phyloP scores from a whole-genome alignment of 31 red algal genomes.

The Porphyra umbilicalis region DNA sequence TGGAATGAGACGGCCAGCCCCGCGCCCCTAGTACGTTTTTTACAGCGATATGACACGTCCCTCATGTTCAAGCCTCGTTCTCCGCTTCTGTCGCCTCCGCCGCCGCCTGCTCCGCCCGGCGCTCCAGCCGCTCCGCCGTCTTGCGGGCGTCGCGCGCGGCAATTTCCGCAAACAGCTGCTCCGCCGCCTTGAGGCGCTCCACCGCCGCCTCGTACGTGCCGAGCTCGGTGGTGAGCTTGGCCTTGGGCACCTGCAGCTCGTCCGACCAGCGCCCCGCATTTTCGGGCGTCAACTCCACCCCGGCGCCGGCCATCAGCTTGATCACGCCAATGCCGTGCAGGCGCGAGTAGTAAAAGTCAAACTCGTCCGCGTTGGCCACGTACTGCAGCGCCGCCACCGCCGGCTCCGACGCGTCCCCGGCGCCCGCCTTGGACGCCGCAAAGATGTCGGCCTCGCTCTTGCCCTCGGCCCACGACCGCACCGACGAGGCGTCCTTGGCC shows the following conservation, averaged over 20 bases:
- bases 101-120: constrained; percentile 58
- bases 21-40: no score
- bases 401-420: constrained; percentile 14
- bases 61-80: constrained; percentile 9
- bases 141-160: constrained; percentile 68
- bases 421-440: constrained; percentile 27
- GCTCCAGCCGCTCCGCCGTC: constrained; percentile 76
- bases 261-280: constrained; percentile 54
- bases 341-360: constrained; percentile 82
- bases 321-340: constrained; percentile 80
- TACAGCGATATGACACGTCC: not conserved
- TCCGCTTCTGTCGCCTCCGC: constrained; percentile 57
- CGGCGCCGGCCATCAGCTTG: constrained; percentile 42
- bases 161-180: constrained; percentile 86
- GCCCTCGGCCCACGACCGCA: constrained; percentile 38
- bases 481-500: constrained; percentile 21
- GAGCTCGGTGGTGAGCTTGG: constrained; percentile 65
- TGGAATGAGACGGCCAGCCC: no score
- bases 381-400: constrained; percentile 50
- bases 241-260: constrained; percentile 19
- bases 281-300: constrained; percentile 36
- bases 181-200: constrained; percentile 78
- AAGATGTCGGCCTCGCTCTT: constrained; percentile 83
- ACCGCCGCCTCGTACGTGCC: constrained; percentile 53
- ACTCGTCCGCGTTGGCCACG: constrained; percentile 33